Percentiles rank a stretch among this genome's conserved stretches.
Evolutionary conservation across 768 basidiomycete species (phyloP).

Genomic region (Myochromella boudieri): DNA sequence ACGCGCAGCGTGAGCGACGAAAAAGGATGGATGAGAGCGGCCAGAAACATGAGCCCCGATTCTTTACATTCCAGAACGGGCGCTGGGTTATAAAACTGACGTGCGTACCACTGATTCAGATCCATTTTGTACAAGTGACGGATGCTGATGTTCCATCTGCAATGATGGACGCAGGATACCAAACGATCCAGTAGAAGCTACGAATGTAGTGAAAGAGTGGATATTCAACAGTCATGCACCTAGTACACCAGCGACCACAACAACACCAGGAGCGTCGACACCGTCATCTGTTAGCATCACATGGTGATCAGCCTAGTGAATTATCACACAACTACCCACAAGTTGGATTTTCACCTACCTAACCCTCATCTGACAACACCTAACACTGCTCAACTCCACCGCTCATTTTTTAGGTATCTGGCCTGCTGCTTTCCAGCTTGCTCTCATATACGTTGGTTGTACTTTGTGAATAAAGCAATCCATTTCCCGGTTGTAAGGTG

Average conservation of each 20-base stretch:
- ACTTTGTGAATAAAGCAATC: constrained; percentile 30
- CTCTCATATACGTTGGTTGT: constrained; percentile 16
- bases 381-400: constrained; percentile 6
- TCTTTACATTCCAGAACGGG: constrained; percentile 75
- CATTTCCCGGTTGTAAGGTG: constrained; percentile 28
- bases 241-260: background rate
- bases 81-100: constrained; percentile 81
- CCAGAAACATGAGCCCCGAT: constrained; percentile 67
- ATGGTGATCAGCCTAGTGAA: background rate
- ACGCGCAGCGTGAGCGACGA: constrained; percentile 83
- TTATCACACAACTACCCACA: background rate
- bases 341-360: background rate
- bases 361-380: background rate
- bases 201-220: constrained; percentile 70
- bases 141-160: background rate
- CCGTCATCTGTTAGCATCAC: background rate
- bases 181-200: constrained; percentile 65
- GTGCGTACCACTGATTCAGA: constrained; percentile 40
- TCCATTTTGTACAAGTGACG: background rate
- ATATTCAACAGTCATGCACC: constrained; percentile 51
- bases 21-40: constrained; percentile 74
- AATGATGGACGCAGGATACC: constrained; percentile 54
- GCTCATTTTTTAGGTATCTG: constrained; percentile 4
- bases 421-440: background rate
- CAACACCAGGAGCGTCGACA: background rate